Evolutionary conservation across 148 eudicot species (phyloP), one percentile per base, ranked within the genome.

Genomic region (Fagopyrum homotropicum): DNA sequence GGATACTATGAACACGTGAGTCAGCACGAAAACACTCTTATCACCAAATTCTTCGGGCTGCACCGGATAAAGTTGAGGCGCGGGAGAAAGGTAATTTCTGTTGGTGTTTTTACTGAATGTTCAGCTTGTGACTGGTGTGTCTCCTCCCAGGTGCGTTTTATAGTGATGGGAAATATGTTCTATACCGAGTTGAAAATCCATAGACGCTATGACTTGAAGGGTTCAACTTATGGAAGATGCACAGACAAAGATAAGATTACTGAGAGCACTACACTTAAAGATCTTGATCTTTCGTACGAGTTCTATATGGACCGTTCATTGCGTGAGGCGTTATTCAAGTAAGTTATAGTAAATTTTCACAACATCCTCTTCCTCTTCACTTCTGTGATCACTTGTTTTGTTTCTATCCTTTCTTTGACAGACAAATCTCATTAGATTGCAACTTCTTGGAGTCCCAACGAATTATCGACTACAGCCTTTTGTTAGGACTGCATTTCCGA

Each of bases 131-230:
- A 48, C 4, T 48, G 7, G 50, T 48, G 7, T 10, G 7, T 48
- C 9, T 48, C 50, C 50, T 10, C 1, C 4, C 10, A 93, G 98
- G 93, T 88, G 22, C 91, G 89, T 9, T 93, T 93, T 83, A 91
- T 93, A 72, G 98, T 93, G 73, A 93, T 91, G 98, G 98, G 98
- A 54, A 93, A 93, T 77, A 91, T 91, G 97, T 91, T 93, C 77
- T 86, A 84, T 82, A 93, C 97, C 46, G 97, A 89, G 80, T 81
- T 93, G 83, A 85, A 87, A 50, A 91, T 93, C 78, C 98, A 93
- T 85, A 88, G 86, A 54, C 93, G 95, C 47, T 93, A 86, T 83
- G 97, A 93, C 80, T 81, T 93, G 86, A 93, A 91, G 80, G 98
- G 98, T 57, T 93, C 98, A 40, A 61, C 77, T 73, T 81, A 82